Evolutionary conservation across 306 rosid genomes (phyloP), one percentile per base, ranked within the genome.

Genomic region (barrel medic (Medicago truncatula)): DNA sequence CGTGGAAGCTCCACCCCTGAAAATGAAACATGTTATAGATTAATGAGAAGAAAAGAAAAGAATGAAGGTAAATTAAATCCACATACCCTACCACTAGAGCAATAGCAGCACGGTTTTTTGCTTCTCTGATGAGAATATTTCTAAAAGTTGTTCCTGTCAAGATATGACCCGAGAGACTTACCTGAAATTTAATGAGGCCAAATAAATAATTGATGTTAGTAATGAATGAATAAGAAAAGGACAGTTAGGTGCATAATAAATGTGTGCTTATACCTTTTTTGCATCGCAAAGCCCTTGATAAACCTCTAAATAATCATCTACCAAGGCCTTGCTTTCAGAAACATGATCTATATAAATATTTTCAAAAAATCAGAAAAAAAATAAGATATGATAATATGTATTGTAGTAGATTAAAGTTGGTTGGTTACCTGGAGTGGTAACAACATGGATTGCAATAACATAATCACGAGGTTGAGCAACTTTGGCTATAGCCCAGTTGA

Each of bases 391-490:
- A 21, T 64, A 54, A 67, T 39, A 59, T 63, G 18, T 46, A 3
- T 6, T 14, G 18, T 46, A 3, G n/a, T 14, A n/a, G 16, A 49
- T 6, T 49, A 6, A 49, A 5, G 18, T 49, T 50, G 20, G 20
- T n/a, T 5, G 20, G 20, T n/a, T 5, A 93, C 97, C 97, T 39
- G 85, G 43, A 85, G 53, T 84, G 82, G 75, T 84, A 60, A 87
- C 87, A 60, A 93, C 89, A 75, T 91, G 88, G 71, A 86, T 61
- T 50, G 97, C 97, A 73, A 90, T 59, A 76, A 94, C 96, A 71
- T 77, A 85, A 77, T 90, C 97, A 54, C 96, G 93, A 28, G 97
- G 93, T 36, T 86, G 86, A 41, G 98, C 95, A 50, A 92, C 95
- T 78, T 90, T 88, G 47, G 82, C 86, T 25, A 94, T 83, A 67